These are phyloP conservation scores for Meyerozyma smithsonii DNA, from an alignment of 1,139 yeast genomes.

Conservation along the genomic window DNA sequence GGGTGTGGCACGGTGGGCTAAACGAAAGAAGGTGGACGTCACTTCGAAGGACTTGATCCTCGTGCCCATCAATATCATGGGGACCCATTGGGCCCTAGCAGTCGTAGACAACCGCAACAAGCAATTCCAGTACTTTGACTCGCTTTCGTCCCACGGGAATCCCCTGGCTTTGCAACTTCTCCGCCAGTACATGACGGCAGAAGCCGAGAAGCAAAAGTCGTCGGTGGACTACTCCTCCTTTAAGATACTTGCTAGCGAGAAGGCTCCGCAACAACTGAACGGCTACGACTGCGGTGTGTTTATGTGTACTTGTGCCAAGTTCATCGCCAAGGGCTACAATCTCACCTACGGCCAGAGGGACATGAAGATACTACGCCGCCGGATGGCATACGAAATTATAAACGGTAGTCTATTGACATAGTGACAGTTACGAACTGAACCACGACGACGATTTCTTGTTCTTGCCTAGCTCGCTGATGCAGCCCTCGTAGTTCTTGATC, in stretches of 20 bases:
- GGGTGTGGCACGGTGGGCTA: slow-evolving; percentile 89
- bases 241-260: slow-evolving; percentile 27
- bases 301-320: slow-evolving; percentile 74
- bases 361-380: slow-evolving; percentile 62
- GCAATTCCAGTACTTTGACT: slow-evolving; percentile 71
- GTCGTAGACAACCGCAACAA: slow-evolving; percentile 60
- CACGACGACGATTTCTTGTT: not conserved
- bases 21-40: slow-evolving; percentile 69
- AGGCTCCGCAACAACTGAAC: slow-evolving; percentile 81
- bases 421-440: not conserved
- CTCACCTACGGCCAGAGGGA: slow-evolving; percentile 63
- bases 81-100: slow-evolving; percentile 92
- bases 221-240: slow-evolving; percentile 29
- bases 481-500: slow-evolving; percentile 38
- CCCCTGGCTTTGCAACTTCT: slow-evolving; percentile 51
- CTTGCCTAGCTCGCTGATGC: slow-evolving; percentile 15
- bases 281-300: slow-evolving; percentile 97
- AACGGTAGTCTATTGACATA: not conserved
- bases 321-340: slow-evolving; percentile 43
- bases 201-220: slow-evolving; percentile 42
- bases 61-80: slow-evolving; percentile 78
- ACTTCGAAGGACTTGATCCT: slow-evolving; percentile 60
- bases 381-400: slow-evolving; percentile 59
- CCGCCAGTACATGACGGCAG: slow-evolving; percentile 56
- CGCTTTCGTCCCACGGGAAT: slow-evolving; percentile 57